These are phyloP conservation scores for Waitea zeae DNA, from an alignment of 1,284 basidiomycete species.

Conservation along the genomic window DNA sequence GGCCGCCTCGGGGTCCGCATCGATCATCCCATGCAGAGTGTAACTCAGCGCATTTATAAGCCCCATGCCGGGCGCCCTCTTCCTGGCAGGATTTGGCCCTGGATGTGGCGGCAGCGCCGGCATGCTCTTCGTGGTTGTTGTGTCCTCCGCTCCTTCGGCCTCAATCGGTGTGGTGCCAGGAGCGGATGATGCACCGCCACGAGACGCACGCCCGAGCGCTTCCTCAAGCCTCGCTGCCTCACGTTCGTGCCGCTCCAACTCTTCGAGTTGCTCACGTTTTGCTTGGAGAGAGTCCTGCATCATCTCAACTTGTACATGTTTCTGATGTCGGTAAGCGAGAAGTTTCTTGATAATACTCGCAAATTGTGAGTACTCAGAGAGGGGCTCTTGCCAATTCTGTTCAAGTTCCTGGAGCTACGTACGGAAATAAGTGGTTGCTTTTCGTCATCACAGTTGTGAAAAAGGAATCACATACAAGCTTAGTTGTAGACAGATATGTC, in stretches of 20 bases:
- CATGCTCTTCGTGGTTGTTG: slow-evolving; percentile 15
- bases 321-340: slow-evolving; percentile 90
- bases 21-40: slow-evolving; percentile 95
- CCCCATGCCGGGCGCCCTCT: slow-evolving; percentile 65
- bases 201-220: slow-evolving; percentile 49
- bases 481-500: slow-evolving; percentile 84
- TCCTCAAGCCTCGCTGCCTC: slow-evolving; percentile 84
- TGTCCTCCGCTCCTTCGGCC: slow-evolving; percentile 12
- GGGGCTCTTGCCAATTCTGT: slow-evolving; percentile 85
- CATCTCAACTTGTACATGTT: slow-evolving; percentile 96
- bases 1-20: slow-evolving; percentile 93
- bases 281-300: slow-evolving; percentile 82
- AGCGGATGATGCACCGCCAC: slow-evolving; percentile 2
- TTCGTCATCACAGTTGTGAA: neutral
- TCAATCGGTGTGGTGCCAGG: slow-evolving; percentile 3
- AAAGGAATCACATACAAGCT: slow-evolving; percentile 40
- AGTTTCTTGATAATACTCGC: slow-evolving; percentile 88
- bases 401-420: slow-evolving; percentile 78
- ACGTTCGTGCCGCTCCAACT: slow-evolving; percentile 83
- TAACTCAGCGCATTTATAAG: slow-evolving; percentile 87
- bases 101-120: slow-evolving; percentile 66
- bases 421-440: neutral
- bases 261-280: slow-evolving; percentile 78
- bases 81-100: slow-evolving; percentile 45
- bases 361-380: slow-evolving; percentile 94